Evolutionary conservation across 768 basidiomycete genomes (phyloP), one percentile per base, ranked within the genome.

Genomic region (Mycena belliarum): DNA sequence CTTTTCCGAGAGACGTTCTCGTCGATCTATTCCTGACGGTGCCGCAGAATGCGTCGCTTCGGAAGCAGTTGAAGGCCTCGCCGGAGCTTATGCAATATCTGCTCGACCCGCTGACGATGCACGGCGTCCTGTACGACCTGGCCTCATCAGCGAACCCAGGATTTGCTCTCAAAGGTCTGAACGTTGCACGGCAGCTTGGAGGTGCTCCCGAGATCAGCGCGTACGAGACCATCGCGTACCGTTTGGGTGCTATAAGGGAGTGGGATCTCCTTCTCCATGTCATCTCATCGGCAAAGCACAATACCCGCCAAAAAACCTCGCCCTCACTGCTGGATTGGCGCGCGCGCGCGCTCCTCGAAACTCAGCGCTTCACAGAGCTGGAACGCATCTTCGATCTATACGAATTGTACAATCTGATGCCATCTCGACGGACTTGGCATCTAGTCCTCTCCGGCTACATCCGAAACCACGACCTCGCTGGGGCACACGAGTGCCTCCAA

Each of bases 241-340:
- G 75, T 43, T 71, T 89, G 24, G 80, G 85, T 20, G 63, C 70
- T 9, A 65, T 66, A 46, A 74, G 72, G 25, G 66, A 74, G 25
- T 91, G 89, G 88, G 58, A 70, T 32, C 65, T 73, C 14, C 70
- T 92, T 4, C 72, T 83, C 20, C 59, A 70, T 21, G 66, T 84
- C 18, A 80, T 84, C 50, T 69, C 72, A 25, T 72, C 84, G 20
- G 87, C 79, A 48, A 75, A 73, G 60, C 68, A 73, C 33, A 79
- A 84, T 21, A 75, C 78, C 16, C 80, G n/a, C n/a, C n/a, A 81
- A 41, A 74, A 72, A 50, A 76, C 79, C 3, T 85, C 83, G 4
- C 62, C 71, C 28, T 80, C 83, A 29, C 74, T 92, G 23, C 77
- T 93, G 59, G 85, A 93, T 68, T 91, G 88, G 89, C 81, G 82